Percentiles rank a stretch among this genome's conserved stretches.
These are phyloP conservation scores for Paramarasmius palmivorus DNA, from an alignment of 1,284 basidiomycete genomes.

Conservation along the genomic window DNA sequence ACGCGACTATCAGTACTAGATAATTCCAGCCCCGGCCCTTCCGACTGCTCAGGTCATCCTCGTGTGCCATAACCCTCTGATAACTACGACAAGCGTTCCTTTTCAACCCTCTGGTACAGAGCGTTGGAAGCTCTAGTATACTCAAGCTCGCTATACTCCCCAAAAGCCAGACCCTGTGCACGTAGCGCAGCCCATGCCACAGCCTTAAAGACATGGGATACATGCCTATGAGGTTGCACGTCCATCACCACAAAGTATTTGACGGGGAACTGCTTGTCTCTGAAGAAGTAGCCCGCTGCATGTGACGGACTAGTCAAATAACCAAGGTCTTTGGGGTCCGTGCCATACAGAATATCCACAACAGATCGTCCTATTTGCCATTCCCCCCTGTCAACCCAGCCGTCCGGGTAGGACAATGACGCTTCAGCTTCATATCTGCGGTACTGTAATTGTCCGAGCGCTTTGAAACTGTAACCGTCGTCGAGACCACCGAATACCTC, in stretches of 20 bases:
- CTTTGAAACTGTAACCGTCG: too few species aligned
- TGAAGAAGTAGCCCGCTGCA: constrained; percentile 20
- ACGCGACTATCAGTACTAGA: too few species aligned
- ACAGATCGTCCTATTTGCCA: constrained; percentile 18
- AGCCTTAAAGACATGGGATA: constrained; percentile 11
- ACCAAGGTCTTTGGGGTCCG: too few species aligned
- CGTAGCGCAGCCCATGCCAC: constrained; percentile 27
- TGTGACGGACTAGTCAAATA: too few species aligned
- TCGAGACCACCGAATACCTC: constrained; percentile 27
- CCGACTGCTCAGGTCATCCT: too few species aligned
- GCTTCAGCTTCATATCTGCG: constrained; percentile 27
- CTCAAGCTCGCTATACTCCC: constrained; percentile 16
- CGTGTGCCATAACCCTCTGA: too few species aligned
- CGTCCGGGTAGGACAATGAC: not conserved
- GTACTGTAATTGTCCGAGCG: constrained; percentile 8
- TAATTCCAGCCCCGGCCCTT: too few species aligned
- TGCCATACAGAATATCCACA: too few species aligned
- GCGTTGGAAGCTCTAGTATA: constrained; percentile 19
- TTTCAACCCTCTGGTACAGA: too few species aligned
- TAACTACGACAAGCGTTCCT: too few species aligned
- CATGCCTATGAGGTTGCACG: constrained; percentile 12
- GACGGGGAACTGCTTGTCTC: constrained; percentile 29
- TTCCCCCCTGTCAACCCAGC: not conserved
- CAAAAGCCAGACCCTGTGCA: constrained; percentile 20
- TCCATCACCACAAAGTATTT: constrained; percentile 32